These are phyloP conservation scores for Sporothrix protearum DNA, from an alignment of 2,329 filamentous ascomycete species.

Conservation along the genomic window DNA sequence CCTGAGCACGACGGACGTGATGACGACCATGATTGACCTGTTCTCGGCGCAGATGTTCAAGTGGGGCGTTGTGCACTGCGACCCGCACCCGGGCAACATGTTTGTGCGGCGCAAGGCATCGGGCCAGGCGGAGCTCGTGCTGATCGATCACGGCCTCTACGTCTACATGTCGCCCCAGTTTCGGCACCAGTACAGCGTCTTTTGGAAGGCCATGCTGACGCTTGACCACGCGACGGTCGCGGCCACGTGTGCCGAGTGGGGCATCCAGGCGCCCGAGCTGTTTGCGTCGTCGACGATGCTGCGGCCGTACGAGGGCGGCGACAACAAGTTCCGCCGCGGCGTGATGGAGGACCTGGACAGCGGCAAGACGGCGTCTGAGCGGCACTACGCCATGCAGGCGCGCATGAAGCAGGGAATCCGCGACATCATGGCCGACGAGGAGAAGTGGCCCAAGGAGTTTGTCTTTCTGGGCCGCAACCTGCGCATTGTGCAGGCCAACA, in stretches of 20 bases:
- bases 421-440: slow-evolving; percentile 75
- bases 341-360: slow-evolving; percentile 65
- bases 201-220: slow-evolving; percentile 92
- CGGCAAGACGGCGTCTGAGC: slow-evolving; percentile 59
- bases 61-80: slow-evolving; percentile 92
- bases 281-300: slow-evolving; percentile 89
- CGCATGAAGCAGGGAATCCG: slow-evolving; percentile 67
- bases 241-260: slow-evolving; percentile 74
- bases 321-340: slow-evolving; percentile 59
- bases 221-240: slow-evolving; percentile 82
- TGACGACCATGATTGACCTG: slow-evolving; percentile 93
- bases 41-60: slow-evolving; percentile 99
- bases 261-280: slow-evolving; percentile 81
- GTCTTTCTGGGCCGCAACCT: slow-evolving; percentile 90
- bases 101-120: slow-evolving; percentile 82
- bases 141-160: slow-evolving; percentile 97
- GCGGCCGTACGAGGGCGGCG: slow-evolving; percentile 84
- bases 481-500: slow-evolving; percentile 89
- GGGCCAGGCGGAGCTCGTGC: slow-evolving; percentile 82
- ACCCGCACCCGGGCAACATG: slow-evolving; percentile 96
- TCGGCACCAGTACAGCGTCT: slow-evolving; percentile 77
- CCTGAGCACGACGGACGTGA: slow-evolving; percentile 76
- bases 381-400: slow-evolving; percentile 86
- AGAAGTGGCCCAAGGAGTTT: slow-evolving; percentile 84
- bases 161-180: slow-evolving; percentile 84